Percentiles rank a stretch among this genome's conserved stretches.
Conservation (phyloP, 2,329 filamentous ascomycete species). For the Aspergillus flavus region DNA sequence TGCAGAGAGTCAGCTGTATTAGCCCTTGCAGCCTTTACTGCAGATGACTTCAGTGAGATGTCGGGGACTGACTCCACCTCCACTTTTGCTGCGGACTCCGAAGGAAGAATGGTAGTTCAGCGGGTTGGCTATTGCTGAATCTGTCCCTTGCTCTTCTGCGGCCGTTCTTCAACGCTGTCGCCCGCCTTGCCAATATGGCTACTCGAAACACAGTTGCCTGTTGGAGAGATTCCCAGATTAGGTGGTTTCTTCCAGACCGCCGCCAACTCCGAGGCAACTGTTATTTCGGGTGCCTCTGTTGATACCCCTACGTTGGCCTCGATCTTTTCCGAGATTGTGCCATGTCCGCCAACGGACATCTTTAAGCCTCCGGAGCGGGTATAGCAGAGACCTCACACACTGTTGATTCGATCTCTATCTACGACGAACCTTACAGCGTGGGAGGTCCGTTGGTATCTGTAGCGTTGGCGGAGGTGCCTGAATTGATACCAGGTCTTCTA, state of each 20-base stretch:
- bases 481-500: slow-evolving; percentile 13
- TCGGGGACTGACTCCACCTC: slow-evolving; percentile 5
- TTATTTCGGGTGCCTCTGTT: slow-evolving; percentile 13
- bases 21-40: neutral
- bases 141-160: slow-evolving; percentile 12
- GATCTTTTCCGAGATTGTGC: slow-evolving; percentile 7
- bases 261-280: slow-evolving; percentile 2
- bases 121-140: slow-evolving; percentile 12
- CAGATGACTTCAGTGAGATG: neutral
- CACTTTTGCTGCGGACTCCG: slow-evolving; percentile 14
- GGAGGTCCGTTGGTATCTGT: slow-evolving; percentile 16
- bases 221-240: neutral
- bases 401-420: slow-evolving; percentile 15
- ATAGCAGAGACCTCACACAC: slow-evolving; percentile 12
- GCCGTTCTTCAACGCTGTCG: slow-evolving; percentile 12
- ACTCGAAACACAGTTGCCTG: slow-evolving; percentile 12
- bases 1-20: slow-evolving; percentile 5
- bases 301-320: slow-evolving; percentile 6
- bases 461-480: slow-evolving; percentile 18
- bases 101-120: slow-evolving; percentile 12
- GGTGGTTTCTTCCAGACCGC: neutral
- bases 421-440: slow-evolving; percentile 9
- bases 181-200: slow-evolving; percentile 12
- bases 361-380: slow-evolving; percentile 4
- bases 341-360: neutral